phyloP scores from a whole-genome alignment of 108 stramenopile genomes.

The Cyclotella sp. region DNA sequence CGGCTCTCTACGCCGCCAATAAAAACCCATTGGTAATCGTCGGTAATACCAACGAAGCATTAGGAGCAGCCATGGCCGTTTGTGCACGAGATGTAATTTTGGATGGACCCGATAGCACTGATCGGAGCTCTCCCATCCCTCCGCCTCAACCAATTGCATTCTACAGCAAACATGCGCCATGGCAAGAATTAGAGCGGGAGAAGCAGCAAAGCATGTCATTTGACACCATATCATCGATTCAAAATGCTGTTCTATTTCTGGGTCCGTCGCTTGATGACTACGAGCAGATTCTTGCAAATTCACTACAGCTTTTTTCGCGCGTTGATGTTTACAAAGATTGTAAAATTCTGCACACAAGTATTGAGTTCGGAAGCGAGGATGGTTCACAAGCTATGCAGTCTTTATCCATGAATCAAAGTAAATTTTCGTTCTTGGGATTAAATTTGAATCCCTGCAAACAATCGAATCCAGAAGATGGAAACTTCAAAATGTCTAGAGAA shows the following conservation, averaged over 20 bases:
- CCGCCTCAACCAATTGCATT: slow-evolving; percentile 32
- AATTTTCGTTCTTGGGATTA: slow-evolving; percentile 29
- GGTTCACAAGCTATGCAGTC: background rate
- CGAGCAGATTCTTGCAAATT: slow-evolving; percentile 25
- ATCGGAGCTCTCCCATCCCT: slow-evolving; percentile 18
- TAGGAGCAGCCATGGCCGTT: slow-evolving; percentile 37
- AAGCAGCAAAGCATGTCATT: background rate
- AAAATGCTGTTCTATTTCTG: slow-evolving; percentile 24
- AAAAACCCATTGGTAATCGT: slow-evolving; percentile 21
- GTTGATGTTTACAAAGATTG: slow-evolving; percentile 3
- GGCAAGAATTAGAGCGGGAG: background rate
- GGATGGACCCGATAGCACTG: background rate
- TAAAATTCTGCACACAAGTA: slow-evolving; percentile 19
- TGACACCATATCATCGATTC: slow-evolving; percentile 35
- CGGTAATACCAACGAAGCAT: slow-evolving; percentile 14
- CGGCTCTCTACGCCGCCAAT: background rate
- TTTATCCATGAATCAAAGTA: slow-evolving; percentile 14
- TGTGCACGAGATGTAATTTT: slow-evolving; percentile 26
- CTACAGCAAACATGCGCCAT: slow-evolving; percentile 5
- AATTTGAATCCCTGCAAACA: slow-evolving; percentile 11
- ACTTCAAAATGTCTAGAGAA: slow-evolving; percentile 21
- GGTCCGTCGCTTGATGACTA: slow-evolving; percentile 18
- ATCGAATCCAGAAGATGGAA: slow-evolving; percentile 6
- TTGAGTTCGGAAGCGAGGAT: slow-evolving; percentile 14
- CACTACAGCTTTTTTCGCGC: slow-evolving; percentile 22